Percentiles rank a stretch among this genome's conserved stretches.
Conservation (phyloP, 164 flowering plant genomes). For the Piper longum region DNA sequence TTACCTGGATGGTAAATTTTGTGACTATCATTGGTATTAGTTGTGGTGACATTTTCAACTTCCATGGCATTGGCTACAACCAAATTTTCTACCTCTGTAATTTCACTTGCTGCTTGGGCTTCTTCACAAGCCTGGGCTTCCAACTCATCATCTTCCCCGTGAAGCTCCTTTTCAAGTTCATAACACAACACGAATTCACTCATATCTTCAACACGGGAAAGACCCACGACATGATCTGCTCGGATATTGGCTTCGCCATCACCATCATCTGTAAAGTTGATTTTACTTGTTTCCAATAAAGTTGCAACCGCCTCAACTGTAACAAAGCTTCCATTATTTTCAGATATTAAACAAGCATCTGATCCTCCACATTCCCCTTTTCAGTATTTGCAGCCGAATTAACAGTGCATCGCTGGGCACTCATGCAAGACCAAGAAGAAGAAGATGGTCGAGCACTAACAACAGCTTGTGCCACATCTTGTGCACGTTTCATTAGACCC, state of each 20-base stretch:
- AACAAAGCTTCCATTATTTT: conserved; percentile 22
- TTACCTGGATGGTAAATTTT: conserved; percentile 78
- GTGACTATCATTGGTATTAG: conserved; percentile 38
- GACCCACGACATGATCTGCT: conserved; percentile 16
- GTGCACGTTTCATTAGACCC: conserved; percentile 90
- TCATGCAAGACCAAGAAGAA: conserved; percentile 90
- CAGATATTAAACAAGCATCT: conserved; percentile 28
- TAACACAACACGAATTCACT: conserved; percentile 73
- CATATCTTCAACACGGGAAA: conserved; percentile 36
- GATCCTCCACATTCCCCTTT: conserved; percentile 20
- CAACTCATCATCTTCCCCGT: conserved; percentile 27
- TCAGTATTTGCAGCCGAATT: conserved; percentile 18
- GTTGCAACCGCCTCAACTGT: conserved; percentile 19
- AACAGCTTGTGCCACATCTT: conserved; percentile 82
- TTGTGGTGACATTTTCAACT: conserved; percentile 17
- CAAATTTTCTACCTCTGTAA: conserved; percentile 47
- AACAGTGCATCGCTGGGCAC: conserved; percentile 61
- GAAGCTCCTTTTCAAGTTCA: conserved; percentile 73
- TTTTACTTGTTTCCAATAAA: conserved; percentile 10
- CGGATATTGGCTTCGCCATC: conserved; percentile 44
- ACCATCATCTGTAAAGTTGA: conserved; percentile 15
- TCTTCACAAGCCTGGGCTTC: conserved; percentile 33
- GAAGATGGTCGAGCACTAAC: conserved; percentile 64
- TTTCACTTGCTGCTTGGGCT: conserved; percentile 52
- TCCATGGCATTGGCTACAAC: conserved; percentile 32